phyloP scores from a whole-genome alignment of 2,329 filamentous ascomycete species.

The Beauveria sp. region DNA sequence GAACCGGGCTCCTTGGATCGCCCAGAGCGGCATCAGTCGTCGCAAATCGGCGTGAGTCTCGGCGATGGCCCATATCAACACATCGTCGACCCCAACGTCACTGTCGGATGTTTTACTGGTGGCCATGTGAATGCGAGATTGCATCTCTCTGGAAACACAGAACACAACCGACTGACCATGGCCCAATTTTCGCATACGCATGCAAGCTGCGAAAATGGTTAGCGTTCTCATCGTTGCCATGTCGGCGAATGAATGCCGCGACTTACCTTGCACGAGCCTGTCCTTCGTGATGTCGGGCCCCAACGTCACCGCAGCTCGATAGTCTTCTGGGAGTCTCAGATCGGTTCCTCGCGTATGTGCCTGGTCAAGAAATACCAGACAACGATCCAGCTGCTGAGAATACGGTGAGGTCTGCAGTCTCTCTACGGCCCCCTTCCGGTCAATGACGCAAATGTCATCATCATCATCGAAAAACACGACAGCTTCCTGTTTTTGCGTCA shows the following conservation, averaged over 20 bases:
- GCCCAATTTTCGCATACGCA: slow-evolving; percentile 64
- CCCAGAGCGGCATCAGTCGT: slow-evolving; percentile 51
- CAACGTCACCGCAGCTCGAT: slow-evolving; percentile 60
- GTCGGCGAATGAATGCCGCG: not conserved
- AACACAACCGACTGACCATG: slow-evolving; percentile 59
- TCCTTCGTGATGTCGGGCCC: slow-evolving; percentile 62
- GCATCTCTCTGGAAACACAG: slow-evolving; percentile 51
- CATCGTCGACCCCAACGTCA: slow-evolving; percentile 39
- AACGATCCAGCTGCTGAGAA: slow-evolving; percentile 44
- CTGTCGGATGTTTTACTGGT: slow-evolving; percentile 3
- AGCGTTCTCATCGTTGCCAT: not conserved
- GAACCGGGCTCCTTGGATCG: slow-evolving; percentile 47
- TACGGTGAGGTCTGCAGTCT: slow-evolving; percentile 52
- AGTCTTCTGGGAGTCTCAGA: slow-evolving; percentile 48
- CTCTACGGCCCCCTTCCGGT: slow-evolving; percentile 38
- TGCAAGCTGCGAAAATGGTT: slow-evolving; percentile 42
- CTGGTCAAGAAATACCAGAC: slow-evolving; percentile 63
- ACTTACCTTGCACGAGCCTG: slow-evolving; percentile 55
- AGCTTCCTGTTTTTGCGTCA: slow-evolving; percentile 13
- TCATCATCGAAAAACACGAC: slow-evolving; percentile 51
- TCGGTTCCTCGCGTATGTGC: slow-evolving; percentile 65
- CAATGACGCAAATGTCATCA: slow-evolving; percentile 48
- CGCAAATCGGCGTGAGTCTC: slow-evolving; percentile 46
- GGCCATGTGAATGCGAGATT: slow-evolving; percentile 37
- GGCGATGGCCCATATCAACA: slow-evolving; percentile 49